Base-by-base conservation (phyloP, 345 rosid species). In the Eucalyptus leucophloia region DNA sequence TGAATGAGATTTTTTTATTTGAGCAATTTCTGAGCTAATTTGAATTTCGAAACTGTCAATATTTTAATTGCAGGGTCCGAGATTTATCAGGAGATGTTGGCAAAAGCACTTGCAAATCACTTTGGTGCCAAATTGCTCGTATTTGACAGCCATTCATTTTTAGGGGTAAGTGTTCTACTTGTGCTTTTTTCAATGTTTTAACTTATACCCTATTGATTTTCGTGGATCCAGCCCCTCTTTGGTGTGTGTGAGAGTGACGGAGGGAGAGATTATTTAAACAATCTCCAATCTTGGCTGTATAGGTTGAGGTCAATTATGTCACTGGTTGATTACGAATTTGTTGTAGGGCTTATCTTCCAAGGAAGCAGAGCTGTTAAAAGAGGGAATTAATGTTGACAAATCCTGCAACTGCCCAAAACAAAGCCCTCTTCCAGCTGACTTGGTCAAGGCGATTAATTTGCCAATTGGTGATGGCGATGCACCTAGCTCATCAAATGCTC, bases 21-120 rank as follows among this genome's bases (percentile, higher is more conserved):
- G 83, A 37, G 83, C 15, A 21, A 56, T 86, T 86, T 88, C n/a
- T 88, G 42, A 50, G 44, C 37, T 44, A 34, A 49, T 67, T 47
- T 65, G 47, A 34, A 53, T 34, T 24, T 88, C 19, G 7, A 54
- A 87, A 51, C 51, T 87, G 34, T 58, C 86, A 47, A 87, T 60
- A 80, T 90, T 90, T 77, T 69, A 54, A 51, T 88, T 94, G 89
- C 90, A 97, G 99, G 98, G 91, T 97, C 99, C 56, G 98, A 96
- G 91, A 95, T 96, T 90, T 97, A 96, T 90, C 98, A 97, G 94
- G 97, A 97, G 93, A 94, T 95, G 98, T 92, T 97, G 94, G 96
- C 92, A 56, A 96, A 95, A 93, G 98, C 99, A 60, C 98, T 97
- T 92, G 99, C 98, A 72, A 94, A 92, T 56, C 90, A 94, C 93